These are phyloP conservation scores for Boehmeria nivea DNA, from an alignment of 306 rosid species.

Conservation along the genomic window DNA sequence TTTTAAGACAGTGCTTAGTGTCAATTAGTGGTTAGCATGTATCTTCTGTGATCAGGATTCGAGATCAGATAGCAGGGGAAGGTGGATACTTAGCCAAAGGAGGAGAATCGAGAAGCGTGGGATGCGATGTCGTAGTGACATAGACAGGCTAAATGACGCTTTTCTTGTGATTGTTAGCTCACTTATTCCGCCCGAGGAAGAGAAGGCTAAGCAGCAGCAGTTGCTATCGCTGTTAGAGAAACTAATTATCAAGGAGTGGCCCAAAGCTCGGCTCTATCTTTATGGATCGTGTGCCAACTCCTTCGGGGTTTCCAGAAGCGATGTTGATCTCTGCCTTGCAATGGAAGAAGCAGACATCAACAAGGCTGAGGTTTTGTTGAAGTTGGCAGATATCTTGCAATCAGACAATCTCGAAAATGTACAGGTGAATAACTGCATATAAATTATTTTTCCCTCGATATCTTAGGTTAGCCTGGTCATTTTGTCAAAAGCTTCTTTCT, in stretches of 20 bases:
- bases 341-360: conserved; percentile 58
- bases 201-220: conserved; percentile 74
- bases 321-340: conserved; percentile 88
- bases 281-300: conserved; percentile 98
- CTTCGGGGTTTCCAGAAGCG: conserved; percentile 88
- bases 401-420: conserved; percentile 83
- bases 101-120: conserved; percentile 52
- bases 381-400: conserved; percentile 77
- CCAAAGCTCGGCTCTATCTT: conserved; percentile 64
- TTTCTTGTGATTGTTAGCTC: conserved; percentile 61
- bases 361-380: conserved; percentile 69
- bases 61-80: conserved; percentile 74
- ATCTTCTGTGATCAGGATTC: conserved; percentile 53
- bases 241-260: conserved; percentile 70
- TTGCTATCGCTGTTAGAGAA: conserved; percentile 58
- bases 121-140: conserved; percentile 63
- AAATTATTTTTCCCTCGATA: too few relatives aligned
- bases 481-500: too few relatives aligned
- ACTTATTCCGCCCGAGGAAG: conserved; percentile 83
- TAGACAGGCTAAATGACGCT: conserved; percentile 49
- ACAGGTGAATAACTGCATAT: conserved; percentile 53
- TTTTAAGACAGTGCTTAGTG: too few relatives aligned
- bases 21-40: too few relatives aligned
- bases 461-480: too few relatives aligned
- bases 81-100: conserved; percentile 54